Base-by-base conservation (phyloP, 2,329 filamentous ascomycete species). In the Fusarium mangiferae region DNA sequence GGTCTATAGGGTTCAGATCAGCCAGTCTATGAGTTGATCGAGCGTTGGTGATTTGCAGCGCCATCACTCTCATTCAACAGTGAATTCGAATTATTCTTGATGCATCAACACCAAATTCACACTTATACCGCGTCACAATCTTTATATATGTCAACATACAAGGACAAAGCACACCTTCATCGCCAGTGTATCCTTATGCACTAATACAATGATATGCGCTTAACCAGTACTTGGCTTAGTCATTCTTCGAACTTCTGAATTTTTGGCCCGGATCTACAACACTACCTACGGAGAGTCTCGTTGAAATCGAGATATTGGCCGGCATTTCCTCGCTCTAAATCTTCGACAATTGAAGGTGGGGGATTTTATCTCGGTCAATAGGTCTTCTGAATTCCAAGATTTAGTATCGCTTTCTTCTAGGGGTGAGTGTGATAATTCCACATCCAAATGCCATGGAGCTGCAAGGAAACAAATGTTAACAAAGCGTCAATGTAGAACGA, bases 201-300 rank as follows among this genome's bases (percentile, higher is more conserved):
- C 45, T 26, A 67, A 75, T 38, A 20, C 18, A 14, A 1, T 7
- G 6, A 10, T 72, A 74, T 72, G 59, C 66, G 26, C 24, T 55
- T 72, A 69, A 11, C 54, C 48, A 12, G 11, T n/a, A 17, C 14
- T 5, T 0, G 12, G 75, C 67, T 77, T 77, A 78, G 75, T 77
- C 75, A 77, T 70, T 18, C 18, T 58, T 14, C 24, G 33, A 42
- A 58, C 66, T 70, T 65, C 51, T 70, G 69, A 78, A 68, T 55
- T 77, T 78, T 78, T 78, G 76, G 76, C 44, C 24, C 9, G n/a
- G 28, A 48, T 62, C 55, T 44, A 66, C 56, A 55, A 69, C 66
- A 24, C 35, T 44, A 66, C 58, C 35, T 44, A 66, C 58, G 45
- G 68, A 63, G 52, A 66, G 56, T 42, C 65, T 58, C 52, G 62